These are phyloP conservation scores for Nectriaceae sp. DNA, from an alignment of 2,329 filamentous ascomycete genomes.

Conservation along the genomic window DNA sequence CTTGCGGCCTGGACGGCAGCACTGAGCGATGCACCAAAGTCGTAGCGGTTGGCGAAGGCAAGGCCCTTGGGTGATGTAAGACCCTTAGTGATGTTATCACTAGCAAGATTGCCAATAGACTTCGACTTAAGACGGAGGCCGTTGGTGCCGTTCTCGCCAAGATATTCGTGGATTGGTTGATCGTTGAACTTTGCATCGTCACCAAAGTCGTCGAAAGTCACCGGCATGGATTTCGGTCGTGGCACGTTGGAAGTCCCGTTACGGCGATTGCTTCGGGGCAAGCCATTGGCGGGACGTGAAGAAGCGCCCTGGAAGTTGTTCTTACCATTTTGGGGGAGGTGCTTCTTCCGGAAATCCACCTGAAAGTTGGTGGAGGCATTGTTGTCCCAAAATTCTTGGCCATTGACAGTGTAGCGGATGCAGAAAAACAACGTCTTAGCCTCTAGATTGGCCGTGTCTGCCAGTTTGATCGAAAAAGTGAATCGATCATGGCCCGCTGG, in stretches of 20 bases:
- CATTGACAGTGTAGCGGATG: conserved; percentile 81
- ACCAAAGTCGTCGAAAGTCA: conserved; percentile 71
- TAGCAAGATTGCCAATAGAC: conserved; percentile 63
- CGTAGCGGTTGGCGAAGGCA: conserved; percentile 90
- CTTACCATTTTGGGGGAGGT: conserved; percentile 62
- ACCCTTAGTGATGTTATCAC: conserved; percentile 58
- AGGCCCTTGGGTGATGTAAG: conserved; percentile 62
- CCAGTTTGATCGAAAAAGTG: conserved; percentile 89
- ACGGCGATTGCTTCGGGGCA: conserved; percentile 69
- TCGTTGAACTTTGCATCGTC: conserved; percentile 59
- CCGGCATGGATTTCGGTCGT: conserved; percentile 56
- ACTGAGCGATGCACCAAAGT: conserved; percentile 89
- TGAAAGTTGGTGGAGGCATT: conserved; percentile 88
- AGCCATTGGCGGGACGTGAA: conserved; percentile 51
- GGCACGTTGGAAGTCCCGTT: conserved; percentile 41
- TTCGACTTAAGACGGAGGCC: conserved; percentile 72
- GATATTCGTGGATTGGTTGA: conserved; percentile 61
- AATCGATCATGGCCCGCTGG: conserved; percentile 80
- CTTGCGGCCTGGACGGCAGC: conserved; percentile 79
- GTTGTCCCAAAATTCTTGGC: conserved; percentile 94
- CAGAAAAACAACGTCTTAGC: conserved; percentile 92
- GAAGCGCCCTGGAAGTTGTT: conserved; percentile 51
- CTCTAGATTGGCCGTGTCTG: conserved; percentile 88
- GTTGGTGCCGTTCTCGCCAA: conserved; percentile 60
- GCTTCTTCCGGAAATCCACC: conserved; percentile 86